Conservation (phyloP, 441 rosid species). For the Iberis amara region DNA sequence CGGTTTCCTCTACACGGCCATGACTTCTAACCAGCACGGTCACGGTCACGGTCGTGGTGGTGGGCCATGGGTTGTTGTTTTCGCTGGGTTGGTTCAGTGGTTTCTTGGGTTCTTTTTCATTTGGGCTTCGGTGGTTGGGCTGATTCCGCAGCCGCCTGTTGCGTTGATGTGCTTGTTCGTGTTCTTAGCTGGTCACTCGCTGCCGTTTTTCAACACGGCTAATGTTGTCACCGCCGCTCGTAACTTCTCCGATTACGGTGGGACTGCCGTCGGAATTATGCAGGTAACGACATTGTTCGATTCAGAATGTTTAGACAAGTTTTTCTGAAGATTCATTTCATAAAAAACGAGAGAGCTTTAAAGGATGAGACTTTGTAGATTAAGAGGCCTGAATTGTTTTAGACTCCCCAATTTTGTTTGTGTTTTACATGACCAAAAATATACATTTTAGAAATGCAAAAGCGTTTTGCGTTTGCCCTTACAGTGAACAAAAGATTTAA, state of each 20-base stretch:
- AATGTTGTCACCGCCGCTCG: slow-evolving; percentile 66
- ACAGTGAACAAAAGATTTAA: neutral
- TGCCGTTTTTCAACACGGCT: slow-evolving; percentile 66
- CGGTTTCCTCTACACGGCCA: slow-evolving; percentile 60
- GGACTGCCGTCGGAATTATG: slow-evolving; percentile 79
- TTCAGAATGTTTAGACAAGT: neutral
- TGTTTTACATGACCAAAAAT: neutral
- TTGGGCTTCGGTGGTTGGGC: slow-evolving; percentile 77
- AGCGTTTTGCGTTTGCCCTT: no score
- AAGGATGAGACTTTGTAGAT: neutral
- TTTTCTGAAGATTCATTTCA: neutral
- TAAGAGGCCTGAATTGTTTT: neutral
- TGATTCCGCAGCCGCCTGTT: slow-evolving; percentile 60
- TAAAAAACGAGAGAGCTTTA: no score
- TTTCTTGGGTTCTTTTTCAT: slow-evolving; percentile 61
- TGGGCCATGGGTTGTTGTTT: slow-evolving; percentile 70
- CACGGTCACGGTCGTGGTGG: slow-evolving; percentile 18
- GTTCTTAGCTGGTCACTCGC: slow-evolving; percentile 60
- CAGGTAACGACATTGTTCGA: slow-evolving; percentile 39
- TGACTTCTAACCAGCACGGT: slow-evolving; percentile 22
- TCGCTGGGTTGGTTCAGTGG: slow-evolving; percentile 58
- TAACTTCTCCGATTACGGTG: slow-evolving; percentile 58
- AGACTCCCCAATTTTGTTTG: neutral
- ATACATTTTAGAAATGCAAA: neutral
- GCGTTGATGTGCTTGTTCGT: slow-evolving; percentile 66